Evolutionary conservation across 176 grass and related monocot species (phyloP).

Genomic region (Phragmites australis): DNA sequence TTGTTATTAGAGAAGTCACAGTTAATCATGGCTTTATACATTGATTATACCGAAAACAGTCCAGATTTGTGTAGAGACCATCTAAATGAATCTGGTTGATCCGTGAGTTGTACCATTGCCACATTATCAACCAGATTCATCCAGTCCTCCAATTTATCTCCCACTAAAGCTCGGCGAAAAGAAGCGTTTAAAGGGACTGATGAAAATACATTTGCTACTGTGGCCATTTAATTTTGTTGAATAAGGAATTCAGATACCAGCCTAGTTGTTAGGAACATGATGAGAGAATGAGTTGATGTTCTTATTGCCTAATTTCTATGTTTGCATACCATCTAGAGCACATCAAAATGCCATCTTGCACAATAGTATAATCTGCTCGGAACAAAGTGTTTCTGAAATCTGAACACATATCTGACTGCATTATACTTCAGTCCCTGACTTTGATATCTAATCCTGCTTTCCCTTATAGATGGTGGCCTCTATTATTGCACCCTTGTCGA

Average conservation of each 20-base stretch:
- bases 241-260: neutral
- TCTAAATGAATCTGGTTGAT: too few species aligned
- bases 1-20: too few species aligned
- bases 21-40: too few species aligned
- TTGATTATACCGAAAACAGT: too few species aligned
- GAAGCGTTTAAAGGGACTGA: too few species aligned
- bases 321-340: neutral
- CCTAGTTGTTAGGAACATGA: neutral
- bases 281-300: neutral
- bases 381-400: neutral
- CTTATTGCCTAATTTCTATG: neutral
- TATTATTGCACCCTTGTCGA: conserved; percentile 82
- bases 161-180: too few species aligned
- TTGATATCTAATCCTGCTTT: conserved; percentile 14
- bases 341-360: neutral
- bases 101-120: too few species aligned
- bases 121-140: too few species aligned
- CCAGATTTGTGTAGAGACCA: too few species aligned
- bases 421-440: neutral
- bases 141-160: too few species aligned
- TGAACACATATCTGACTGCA: neutral
- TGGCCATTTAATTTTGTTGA: neutral
- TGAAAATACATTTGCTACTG: too few species aligned
- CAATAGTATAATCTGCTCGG: neutral
- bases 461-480: conserved; percentile 77